A percentile compares a stretch with the other conserved stretches of the same genome.
Evolutionary conservation across 352 stramenopile genomes (phyloP).

Genomic region (Thalassiosira sp.): DNA sequence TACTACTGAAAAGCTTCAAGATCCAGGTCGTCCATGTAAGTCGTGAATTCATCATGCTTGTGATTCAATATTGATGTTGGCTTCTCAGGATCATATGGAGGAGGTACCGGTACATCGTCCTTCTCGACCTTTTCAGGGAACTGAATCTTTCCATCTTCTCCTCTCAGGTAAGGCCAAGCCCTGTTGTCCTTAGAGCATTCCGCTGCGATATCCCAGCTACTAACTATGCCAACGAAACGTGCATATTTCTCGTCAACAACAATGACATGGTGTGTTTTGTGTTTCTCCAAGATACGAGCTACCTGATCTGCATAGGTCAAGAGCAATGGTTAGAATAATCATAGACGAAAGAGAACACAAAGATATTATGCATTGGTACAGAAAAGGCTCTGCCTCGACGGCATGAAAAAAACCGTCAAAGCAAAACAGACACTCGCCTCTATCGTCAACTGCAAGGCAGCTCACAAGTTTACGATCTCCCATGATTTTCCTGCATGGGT

Average conservation of each 20-base stretch:
- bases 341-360: too few species aligned
- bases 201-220: constrained; percentile 25
- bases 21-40: constrained; percentile 32
- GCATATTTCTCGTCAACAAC: constrained; percentile 19
- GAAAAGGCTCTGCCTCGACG: too few species aligned
- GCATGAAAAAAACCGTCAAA: too few species aligned
- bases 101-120: constrained; percentile 1
- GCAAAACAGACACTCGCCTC: too few species aligned
- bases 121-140: constrained; percentile 7
- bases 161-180: constrained; percentile 26
- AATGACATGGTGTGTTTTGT: constrained; percentile 32
- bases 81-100: constrained; percentile 14
- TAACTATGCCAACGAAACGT: constrained; percentile 31
- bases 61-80: constrained; percentile 27
- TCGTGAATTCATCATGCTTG: constrained; percentile 13
- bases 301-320: too few species aligned
- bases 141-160: constrained; percentile 1
- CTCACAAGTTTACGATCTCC: constrained; percentile 11
- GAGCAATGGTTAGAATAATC: too few species aligned
- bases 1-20: constrained; percentile 30
- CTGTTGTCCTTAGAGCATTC: constrained; percentile 25
- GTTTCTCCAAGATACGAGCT: constrained; percentile 20
- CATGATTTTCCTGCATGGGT: constrained; percentile 8
- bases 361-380: too few species aligned
- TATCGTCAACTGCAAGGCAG: constrained; percentile 15